Evolutionary conservation across 2,329 filamentous ascomycete genomes (phyloP), one percentile per base, ranked within the genome.

Genomic region (Dactylellina parvicollis): DNA sequence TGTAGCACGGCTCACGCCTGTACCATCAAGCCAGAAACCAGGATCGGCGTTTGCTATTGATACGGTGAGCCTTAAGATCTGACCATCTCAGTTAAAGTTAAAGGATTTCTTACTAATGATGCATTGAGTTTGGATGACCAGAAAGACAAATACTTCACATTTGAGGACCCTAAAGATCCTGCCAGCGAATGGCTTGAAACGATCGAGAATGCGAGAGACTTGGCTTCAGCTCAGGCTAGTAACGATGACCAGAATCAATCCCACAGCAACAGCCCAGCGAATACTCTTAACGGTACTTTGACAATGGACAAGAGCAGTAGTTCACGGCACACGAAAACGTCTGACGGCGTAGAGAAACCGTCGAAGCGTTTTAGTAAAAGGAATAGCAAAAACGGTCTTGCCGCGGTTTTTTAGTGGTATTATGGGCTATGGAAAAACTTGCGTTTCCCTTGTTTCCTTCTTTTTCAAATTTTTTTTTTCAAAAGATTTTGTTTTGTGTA

Each of bases 161-260:
- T 99, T 78, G 95, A 99, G 82, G 93, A 98, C 78, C 85, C 88
- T n/a, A 96, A 96, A 80, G 86, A 88, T 16, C 87, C 88, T 67
- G 90, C 91, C 3, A 89, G 95, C 76, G 94, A 98, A 80, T 99
- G 95, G 95, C 86, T 98, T 52, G 93, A 96, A 77, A 89, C 88
- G 40, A 84, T 99, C 42, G 92, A 96, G 77, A 88, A 91, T 76
- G 92, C 95, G 4, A 90, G 90, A 78, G 93, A 98, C 74, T 85
- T 96, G 77, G 94, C 92, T 2, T 80, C 91, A 32, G 90, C 59
- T 18, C 61, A 74, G n/a, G 70, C 60, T 18, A 74, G 40, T 40
- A 62, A 56, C 20, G 70, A 66, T 12, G 70, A 67, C 10, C 70
- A 66, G 14, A 66, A 34, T 16, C 54, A 67, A 44, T 66, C 60